phyloP scores from a whole-genome alignment of 345 rosid species.

The Populus alba region DNA sequence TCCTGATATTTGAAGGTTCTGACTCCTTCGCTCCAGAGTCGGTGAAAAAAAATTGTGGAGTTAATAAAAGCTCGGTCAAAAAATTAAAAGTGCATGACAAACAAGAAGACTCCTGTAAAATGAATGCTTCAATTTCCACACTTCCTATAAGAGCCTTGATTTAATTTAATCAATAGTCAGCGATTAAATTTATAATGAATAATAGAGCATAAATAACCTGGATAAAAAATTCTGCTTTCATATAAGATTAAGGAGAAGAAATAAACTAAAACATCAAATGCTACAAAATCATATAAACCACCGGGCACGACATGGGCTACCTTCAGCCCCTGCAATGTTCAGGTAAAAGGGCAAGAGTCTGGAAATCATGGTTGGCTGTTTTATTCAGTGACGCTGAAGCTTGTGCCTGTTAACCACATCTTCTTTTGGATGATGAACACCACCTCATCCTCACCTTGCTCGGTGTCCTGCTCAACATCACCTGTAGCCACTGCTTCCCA shows the following conservation, averaged over 20 bases:
- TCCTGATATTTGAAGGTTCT: too few species aligned
- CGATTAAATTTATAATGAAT: neutral
- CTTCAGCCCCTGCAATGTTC: conserved; percentile 2
- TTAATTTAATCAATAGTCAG: neutral
- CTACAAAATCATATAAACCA: conserved; percentile 2
- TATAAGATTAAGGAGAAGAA: neutral
- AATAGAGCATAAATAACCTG: conserved; percentile 49
- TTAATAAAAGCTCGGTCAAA: too few species aligned
- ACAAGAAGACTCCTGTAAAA: neutral
- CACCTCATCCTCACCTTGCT: conserved; percentile 50
- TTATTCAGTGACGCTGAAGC: conserved; percentile 67
- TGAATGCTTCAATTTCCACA: neutral
- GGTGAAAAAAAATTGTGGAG: too few species aligned
- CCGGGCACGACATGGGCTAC: neutral
- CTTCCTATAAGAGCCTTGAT: neutral
- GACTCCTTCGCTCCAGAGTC: too few species aligned
- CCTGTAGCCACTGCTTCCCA: conserved; percentile 73
- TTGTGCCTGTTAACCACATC: conserved; percentile 82
- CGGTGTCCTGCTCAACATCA: conserved; percentile 47
- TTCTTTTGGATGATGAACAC: conserved; percentile 75
- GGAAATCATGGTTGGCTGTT: neutral
- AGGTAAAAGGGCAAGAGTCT: neutral
- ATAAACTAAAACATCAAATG: neutral
- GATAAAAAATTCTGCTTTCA: neutral
- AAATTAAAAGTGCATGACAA: too few species aligned